A percentile compares a stretch with the other conserved stretches of the same genome.
phyloP scores from a whole-genome alignment of 371 early-diverging fungal genomes.

The Mucor circinelloides region DNA sequence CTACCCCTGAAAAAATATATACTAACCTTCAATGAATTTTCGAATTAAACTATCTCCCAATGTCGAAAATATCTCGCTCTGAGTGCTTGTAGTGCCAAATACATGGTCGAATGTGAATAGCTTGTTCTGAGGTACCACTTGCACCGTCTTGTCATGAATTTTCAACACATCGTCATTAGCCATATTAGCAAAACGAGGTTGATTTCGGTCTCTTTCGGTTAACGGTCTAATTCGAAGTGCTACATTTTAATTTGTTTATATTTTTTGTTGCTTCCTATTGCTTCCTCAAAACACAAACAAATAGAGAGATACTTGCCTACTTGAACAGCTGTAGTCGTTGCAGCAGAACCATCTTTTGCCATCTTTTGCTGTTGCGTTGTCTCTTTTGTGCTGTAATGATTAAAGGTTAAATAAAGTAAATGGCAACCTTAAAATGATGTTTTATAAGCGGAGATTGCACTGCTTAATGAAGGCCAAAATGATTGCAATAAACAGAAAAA shows the following conservation, averaged over 20 bases:
- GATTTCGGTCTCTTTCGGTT: conserved; percentile 32
- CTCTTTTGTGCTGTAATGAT: not conserved
- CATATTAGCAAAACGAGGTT: conserved; percentile 39
- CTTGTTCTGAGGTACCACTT: conserved; percentile 36
- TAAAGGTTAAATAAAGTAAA: not conserved
- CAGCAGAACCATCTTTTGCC: not conserved
- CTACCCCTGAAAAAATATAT: not conserved
- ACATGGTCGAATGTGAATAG: conserved; percentile 40
- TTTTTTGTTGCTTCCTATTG: not conserved
- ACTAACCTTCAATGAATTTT: conserved; percentile 28
- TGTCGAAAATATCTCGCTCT: conserved; percentile 29
- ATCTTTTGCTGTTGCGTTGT: not conserved
- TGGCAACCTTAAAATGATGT: not conserved
- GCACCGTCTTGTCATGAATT: conserved; percentile 26
- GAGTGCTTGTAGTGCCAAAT: conserved; percentile 33
- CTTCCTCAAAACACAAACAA: not conserved
- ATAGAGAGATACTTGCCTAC: conserved; percentile 13
- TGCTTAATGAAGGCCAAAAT: not conserved
- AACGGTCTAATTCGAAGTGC: conserved; percentile 36
- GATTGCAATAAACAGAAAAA: not conserved
- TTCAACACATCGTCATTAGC: conserved; percentile 34
- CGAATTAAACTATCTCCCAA: conserved; percentile 29
- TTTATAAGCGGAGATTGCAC: not conserved
- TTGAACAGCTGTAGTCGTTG: conserved; percentile 25
- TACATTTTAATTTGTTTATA: conserved; percentile 6